Evolutionary conservation across 1,139 yeast genomes (phyloP), one percentile per base, ranked within the genome.

Genomic region (Entelexis paramagnoliae): DNA sequence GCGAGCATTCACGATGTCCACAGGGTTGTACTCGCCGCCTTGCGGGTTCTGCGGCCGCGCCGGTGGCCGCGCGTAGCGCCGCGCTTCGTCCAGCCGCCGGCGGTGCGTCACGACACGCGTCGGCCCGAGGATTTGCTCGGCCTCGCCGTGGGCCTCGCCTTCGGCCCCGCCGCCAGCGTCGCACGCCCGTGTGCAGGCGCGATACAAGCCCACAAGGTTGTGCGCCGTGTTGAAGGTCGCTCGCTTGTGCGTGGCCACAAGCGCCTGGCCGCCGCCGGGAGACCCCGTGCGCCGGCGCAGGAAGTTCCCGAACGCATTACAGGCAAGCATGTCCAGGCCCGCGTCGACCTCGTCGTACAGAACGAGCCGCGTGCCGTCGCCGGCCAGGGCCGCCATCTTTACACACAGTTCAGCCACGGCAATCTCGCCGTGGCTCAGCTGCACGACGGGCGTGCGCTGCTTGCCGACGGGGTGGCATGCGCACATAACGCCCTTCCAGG

Each of bases 401-500:
- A 42, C 30, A 14, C 46, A 30, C 29, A 42, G 36, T 28, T 30
- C 46, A 4, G 36, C 46, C 20, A 20, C 22, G 28, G 28, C 29
- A 36, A 42, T 42, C 29, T 42, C 46, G 6, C 46, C 29, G 28
- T 19, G 13, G 36, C 46, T 42, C n/a, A 42, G 36, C 46, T 42
- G 46, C 36, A 32, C 36, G 10, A 32, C 46, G 5, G 46, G 46
- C 6, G 46, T 32, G 4, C 3, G 11, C 28, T 30, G 36, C 22
- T 29, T 29, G 4, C 38, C 46, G 16, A 42, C 46, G 4, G 46
- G 35, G 29, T 42, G 36, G 14, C 28, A 20, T 2, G 45, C 16
- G 5, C 45, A 41, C 45, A 41, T 41, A 8, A 42, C 38, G n/a
- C 46, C 46, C n/a, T 30, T 30, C 46, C 46, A 42, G 10, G 46